Evolutionary conservation across 257 asterid species (phyloP).

Genomic region (Salvia miltiorrhiza): DNA sequence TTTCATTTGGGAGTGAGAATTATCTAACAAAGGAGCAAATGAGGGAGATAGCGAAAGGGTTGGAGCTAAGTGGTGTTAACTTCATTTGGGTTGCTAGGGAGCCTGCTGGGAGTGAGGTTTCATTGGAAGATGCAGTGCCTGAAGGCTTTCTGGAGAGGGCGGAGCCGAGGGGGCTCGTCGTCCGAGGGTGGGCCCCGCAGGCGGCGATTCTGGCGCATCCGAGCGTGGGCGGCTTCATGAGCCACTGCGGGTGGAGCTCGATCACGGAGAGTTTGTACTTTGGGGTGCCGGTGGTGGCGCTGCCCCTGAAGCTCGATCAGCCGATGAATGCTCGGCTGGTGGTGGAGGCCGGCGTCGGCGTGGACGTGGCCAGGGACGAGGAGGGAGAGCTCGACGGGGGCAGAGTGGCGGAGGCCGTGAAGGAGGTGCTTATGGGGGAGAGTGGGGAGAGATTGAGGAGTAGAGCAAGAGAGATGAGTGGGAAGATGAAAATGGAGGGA

Average conservation of each 20-base stretch:
- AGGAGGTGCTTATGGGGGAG: constrained; percentile 8
- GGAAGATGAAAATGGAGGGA: constrained; percentile 10
- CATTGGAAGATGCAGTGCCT: background rate
- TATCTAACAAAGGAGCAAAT: background rate
- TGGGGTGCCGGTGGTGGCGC: constrained; percentile 7
- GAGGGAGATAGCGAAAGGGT: constrained; percentile 19
- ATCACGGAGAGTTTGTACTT: constrained; percentile 6
- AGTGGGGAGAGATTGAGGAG: constrained; percentile 3
- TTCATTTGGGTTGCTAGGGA: constrained; percentile 17
- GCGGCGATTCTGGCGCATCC: constrained; percentile 1
- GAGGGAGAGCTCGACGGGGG: background rate
- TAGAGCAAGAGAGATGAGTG: constrained; percentile 10
- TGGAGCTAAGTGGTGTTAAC: constrained; percentile 10
- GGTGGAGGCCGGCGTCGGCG: background rate
- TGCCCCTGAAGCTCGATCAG: constrained; percentile 13
- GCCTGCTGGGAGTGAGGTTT: constrained; percentile 7
- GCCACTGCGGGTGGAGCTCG: constrained; percentile 20
- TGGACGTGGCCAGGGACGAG: constrained; percentile 2
- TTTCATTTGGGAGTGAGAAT: constrained; percentile 22
- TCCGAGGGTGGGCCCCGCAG: constrained; percentile 14
- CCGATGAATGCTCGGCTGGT: constrained; percentile 8
- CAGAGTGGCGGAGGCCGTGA: constrained; percentile 6
- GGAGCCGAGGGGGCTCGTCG: background rate
- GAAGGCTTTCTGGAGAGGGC: background rate
- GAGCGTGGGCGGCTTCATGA: constrained; percentile 13